Evolutionary conservation across 108 stramenopile genomes (phyloP), one percentile per base, ranked within the genome.

Genomic region (Fragilariopsis cylindrus): DNA sequence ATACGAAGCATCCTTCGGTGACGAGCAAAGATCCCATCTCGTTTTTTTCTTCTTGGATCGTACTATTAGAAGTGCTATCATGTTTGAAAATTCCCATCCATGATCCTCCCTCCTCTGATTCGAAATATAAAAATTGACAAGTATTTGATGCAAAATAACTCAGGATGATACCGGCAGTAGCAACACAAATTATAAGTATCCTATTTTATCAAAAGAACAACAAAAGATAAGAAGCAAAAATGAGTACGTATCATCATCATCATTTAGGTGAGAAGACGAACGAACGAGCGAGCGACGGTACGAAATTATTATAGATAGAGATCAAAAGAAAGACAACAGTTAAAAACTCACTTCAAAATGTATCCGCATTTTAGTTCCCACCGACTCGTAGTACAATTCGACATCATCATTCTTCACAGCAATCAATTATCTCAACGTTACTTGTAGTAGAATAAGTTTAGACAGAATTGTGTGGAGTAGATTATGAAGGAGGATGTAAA

Each of bases 81-180:
- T 57, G 66, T n/a, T 43, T 30, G 63, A 80, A 80, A 43, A 80
- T 75, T 7, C 79, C 79, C 12, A 80, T 73, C 57, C 73, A 66
- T 7, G 60, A 68, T 43, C 57, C 43, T 19, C 30, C 30, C 5
- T 44, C 21, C 40, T 73, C 64, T 39, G 72, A 66, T 7, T 53
- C 65, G 49, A 69, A 53, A 40, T 54, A 50, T 12, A 73, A 57
- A 52, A 79, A 79, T 4, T 60, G 41, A 43, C 78, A 79, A 18
- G 41, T 55, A 19, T 44, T 12, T 0, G 78, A 58, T 4, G 72
- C 72, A 13, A 54, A 48, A 12, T 70, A 58, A 45, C 78, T 69
- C n/a, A 72, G 57, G 41, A 56, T 46, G 53, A 79, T 41, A 5
- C 65, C 78, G 3, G 16, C 9, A 4, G 48, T 52, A 19, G 55